Conservation (phyloP, 2,329 filamentous ascomycete species). For the Colletotrichum limetticola region DNA sequence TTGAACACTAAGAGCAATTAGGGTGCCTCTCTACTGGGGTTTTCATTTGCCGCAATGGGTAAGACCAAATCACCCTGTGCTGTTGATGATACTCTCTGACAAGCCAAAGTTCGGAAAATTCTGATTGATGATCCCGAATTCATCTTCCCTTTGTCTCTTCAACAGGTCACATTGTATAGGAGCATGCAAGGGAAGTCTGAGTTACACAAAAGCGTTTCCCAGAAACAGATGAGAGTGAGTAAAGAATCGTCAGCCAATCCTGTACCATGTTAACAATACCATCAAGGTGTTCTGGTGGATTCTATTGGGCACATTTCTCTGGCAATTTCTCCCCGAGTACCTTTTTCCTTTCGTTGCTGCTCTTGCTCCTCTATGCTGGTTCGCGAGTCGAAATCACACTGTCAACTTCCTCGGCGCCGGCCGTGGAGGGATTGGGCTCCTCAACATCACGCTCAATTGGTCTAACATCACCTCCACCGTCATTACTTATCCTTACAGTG, state of each 20-base stretch:
- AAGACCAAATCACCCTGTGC: constrained; percentile 16
- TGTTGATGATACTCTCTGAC: neutral
- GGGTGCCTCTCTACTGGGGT: constrained; percentile 27
- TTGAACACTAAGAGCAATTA: neutral
- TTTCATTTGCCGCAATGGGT: constrained; percentile 64
- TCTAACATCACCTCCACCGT: constrained; percentile 66
- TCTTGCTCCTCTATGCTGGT: constrained; percentile 72
- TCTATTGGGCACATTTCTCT: constrained; percentile 63
- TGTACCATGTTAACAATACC: neutral
- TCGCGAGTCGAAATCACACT: constrained; percentile 65
- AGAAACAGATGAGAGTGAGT: constrained; percentile 24
- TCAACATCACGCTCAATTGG: constrained; percentile 71
- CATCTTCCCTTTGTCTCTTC: constrained; percentile 23
- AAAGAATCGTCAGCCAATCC: no score
- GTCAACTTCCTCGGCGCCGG: constrained; percentile 71
- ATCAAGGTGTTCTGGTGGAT: constrained; percentile 66
- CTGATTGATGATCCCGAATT: constrained; percentile 68
- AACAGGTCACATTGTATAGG: constrained; percentile 29
- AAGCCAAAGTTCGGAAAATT: constrained; percentile 52
- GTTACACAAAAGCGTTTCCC: constrained; percentile 16
- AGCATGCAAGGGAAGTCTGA: constrained; percentile 31
- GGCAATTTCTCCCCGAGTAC: constrained; percentile 72
- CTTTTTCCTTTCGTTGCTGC: constrained; percentile 69
- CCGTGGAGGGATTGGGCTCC: constrained; percentile 70
- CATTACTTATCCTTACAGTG: constrained; percentile 63